These are phyloP conservation scores for Rhodotorula paludigena DNA, from an alignment of 768 basidiomycete genomes.

Conservation along the genomic window DNA sequence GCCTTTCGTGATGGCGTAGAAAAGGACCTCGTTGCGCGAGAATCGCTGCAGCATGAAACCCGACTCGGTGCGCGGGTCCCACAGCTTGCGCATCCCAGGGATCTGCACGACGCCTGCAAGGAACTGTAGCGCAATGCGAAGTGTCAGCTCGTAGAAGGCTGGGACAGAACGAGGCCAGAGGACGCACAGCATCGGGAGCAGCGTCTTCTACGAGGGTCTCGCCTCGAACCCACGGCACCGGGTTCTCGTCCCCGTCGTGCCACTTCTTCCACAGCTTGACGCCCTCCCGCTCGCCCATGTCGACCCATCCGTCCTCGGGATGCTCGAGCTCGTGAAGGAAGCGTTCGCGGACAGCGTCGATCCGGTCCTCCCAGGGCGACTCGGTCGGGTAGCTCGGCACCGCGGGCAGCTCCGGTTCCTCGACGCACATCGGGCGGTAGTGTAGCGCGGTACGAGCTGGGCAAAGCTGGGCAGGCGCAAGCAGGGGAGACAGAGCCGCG, in stretches of 20 bases:
- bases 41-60: conserved; percentile 8
- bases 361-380: not conserved
- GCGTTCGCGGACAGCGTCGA: conserved; percentile 9
- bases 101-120: conserved; percentile 26
- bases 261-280: not conserved
- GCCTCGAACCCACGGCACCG: conserved; percentile 10
- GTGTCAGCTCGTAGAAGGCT: too few relatives aligned
- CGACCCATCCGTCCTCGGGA: not conserved
- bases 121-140: not conserved
- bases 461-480: too few relatives aligned
- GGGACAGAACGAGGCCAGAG: too few relatives aligned
- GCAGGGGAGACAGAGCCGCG: too few relatives aligned
- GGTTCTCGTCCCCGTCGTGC: not conserved
- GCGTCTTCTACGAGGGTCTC: conserved; percentile 13
- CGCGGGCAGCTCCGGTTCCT: conserved; percentile 15
- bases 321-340: conserved; percentile 13
- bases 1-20: conserved; percentile 27
- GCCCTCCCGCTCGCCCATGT: not conserved
- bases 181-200: conserved; percentile 16
- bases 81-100: conserved; percentile 25
- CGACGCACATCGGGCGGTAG: not conserved
- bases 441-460: too few relatives aligned
- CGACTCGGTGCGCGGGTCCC: conserved; percentile 16
- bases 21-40: conserved; percentile 21
- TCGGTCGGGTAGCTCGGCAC: conserved; percentile 4